Percentiles rank a stretch among this genome's conserved stretches.
phyloP scores from a whole-genome alignment of 2,329 filamentous ascomycete species.

The Aspergillus spinulosporus region DNA sequence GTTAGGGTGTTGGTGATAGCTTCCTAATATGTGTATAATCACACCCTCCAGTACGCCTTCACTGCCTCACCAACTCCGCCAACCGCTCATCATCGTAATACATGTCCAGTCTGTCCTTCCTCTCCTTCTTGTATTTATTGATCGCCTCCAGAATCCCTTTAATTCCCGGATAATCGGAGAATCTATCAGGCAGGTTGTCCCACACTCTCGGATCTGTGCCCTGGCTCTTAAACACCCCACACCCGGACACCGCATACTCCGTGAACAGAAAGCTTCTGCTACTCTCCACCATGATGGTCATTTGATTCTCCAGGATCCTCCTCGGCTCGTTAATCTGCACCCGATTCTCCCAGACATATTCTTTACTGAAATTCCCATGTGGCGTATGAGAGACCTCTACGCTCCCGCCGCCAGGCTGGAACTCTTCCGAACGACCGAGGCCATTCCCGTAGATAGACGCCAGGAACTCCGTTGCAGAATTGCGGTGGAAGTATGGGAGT shows the following conservation, averaged over 20 bases:
- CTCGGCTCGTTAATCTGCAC: constrained; percentile 46
- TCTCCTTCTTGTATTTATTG: constrained; percentile 27
- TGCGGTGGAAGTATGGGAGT: constrained; percentile 71
- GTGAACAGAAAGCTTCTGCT: constrained; percentile 32
- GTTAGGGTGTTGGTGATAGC: too few relatives aligned
- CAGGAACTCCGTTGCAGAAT: constrained; percentile 64
- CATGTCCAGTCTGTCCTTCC: constrained; percentile 20
- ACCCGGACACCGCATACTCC: constrained; percentile 28
- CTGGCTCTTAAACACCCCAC: constrained; percentile 29
- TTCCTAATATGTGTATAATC: neutral
- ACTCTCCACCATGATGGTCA: constrained; percentile 35
- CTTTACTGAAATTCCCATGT: constrained; percentile 42
- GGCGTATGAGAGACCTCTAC: constrained; percentile 32
- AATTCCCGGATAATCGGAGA: constrained; percentile 31
- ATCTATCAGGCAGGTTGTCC: constrained; percentile 32
- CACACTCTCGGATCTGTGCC: constrained; percentile 31
- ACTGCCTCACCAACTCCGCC: constrained; percentile 18
- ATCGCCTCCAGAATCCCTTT: constrained; percentile 28
- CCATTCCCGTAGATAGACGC: constrained; percentile 31
- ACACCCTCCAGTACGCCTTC: too few relatives aligned
- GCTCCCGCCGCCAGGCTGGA: constrained; percentile 30
- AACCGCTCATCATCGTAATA: constrained; percentile 27
- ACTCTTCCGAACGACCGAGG: constrained; percentile 30
- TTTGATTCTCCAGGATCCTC: constrained; percentile 43
- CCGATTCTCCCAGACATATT: constrained; percentile 48